These are phyloP conservation scores for Diplosphaera chodatii DNA, from an alignment of 139 green algal species.

Conservation along the genomic window DNA sequence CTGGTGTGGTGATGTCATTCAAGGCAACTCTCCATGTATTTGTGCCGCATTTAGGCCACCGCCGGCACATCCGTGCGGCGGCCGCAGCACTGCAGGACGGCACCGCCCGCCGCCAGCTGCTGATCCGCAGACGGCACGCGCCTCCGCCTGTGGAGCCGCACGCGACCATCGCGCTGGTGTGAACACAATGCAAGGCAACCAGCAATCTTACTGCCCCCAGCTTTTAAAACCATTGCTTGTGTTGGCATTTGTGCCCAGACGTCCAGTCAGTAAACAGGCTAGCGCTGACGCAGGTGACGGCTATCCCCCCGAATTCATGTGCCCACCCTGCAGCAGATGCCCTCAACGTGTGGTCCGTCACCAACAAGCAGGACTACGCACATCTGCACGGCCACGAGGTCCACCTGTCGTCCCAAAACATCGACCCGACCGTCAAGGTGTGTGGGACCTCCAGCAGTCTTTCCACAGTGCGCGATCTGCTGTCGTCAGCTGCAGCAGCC, in stretches of 20 bases:
- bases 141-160: too few relatives aligned
- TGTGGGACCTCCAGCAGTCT: too few relatives aligned
- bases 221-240: too few relatives aligned
- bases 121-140: too few relatives aligned
- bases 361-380: conserved; percentile 21
- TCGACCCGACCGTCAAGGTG: conserved; percentile 1
- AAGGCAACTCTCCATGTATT: too few relatives aligned
- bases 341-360: background rate
- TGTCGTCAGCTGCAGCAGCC: too few relatives aligned
- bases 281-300: conserved; percentile 1
- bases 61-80: background rate
- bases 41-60: background rate
- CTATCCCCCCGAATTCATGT: conserved; percentile 2
- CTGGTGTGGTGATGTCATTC: too few relatives aligned
- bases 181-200: too few relatives aligned
- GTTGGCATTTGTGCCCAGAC: too few relatives aligned
- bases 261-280: too few relatives aligned
- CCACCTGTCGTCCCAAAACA: conserved; percentile 1
- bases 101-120: background rate
- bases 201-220: too few relatives aligned
- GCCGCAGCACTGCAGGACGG: background rate
- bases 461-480: too few relatives aligned
- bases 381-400: conserved; percentile 16
- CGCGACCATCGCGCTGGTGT: background rate
- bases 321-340: background rate